phyloP scores from a whole-genome alignment of 1,284 basidiomycete genomes.

The Somion occarium region DNA sequence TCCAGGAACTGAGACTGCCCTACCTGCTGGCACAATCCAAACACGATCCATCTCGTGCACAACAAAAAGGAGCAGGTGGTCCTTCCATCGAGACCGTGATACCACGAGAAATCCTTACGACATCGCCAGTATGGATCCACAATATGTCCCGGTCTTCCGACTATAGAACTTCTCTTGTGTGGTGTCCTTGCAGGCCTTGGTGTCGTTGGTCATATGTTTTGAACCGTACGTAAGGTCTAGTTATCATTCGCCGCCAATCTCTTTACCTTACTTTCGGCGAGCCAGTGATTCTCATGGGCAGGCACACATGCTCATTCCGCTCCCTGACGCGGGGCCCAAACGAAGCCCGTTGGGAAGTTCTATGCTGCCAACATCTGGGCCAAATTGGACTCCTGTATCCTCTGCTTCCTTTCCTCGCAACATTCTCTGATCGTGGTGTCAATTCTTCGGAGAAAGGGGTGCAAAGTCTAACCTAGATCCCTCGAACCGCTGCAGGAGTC shows the following conservation, averaged over 20 bases:
- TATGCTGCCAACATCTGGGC: too few relatives aligned
- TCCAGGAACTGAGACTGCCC: neutral
- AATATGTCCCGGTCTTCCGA: neutral
- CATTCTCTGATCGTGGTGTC: slow-evolving; percentile 20
- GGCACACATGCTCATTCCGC: neutral
- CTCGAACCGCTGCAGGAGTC: neutral
- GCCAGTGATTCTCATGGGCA: neutral
- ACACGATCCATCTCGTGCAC: neutral
- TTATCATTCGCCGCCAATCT: neutral
- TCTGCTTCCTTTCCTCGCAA: slow-evolving; percentile 4
- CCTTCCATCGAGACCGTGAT: neutral
- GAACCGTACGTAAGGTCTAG: neutral
- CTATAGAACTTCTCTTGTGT: neutral
- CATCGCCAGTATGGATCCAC: neutral
- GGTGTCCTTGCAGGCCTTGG: neutral
- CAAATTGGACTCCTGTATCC: slow-evolving; percentile 9
- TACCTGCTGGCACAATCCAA: neutral
- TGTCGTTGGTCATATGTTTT: neutral
- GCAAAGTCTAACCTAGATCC: slow-evolving; percentile 25
- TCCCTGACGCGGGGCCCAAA: too few relatives aligned
- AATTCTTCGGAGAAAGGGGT: slow-evolving; percentile 23
- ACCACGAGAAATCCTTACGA: neutral
- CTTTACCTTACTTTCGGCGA: neutral
- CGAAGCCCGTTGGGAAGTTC: too few relatives aligned
- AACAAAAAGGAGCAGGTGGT: neutral